These are phyloP conservation scores for Phialemonium atrogriseum DNA, from an alignment of 2,329 filamentous ascomycete species.

Conservation along the genomic window DNA sequence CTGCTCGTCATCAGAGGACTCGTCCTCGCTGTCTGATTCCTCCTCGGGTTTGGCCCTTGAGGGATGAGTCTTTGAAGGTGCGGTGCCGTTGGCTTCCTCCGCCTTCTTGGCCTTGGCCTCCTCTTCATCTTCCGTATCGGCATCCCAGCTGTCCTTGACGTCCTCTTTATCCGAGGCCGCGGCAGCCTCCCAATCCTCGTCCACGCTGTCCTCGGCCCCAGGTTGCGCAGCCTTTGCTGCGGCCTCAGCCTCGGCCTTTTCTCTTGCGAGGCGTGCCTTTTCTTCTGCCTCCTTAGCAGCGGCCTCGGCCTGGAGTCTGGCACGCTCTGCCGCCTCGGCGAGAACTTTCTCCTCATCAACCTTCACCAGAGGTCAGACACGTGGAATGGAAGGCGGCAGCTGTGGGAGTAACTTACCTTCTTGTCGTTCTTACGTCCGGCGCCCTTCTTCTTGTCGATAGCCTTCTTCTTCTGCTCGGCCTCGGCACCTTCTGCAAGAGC, in stretches of 20 bases:
- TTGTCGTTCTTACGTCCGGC: conserved; percentile 51
- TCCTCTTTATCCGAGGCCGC: conserved; percentile 68
- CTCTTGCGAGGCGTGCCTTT: conserved; percentile 44
- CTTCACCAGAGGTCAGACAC: conserved; percentile 22
- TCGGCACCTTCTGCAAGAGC: conserved; percentile 41
- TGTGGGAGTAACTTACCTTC: conserved; percentile 37
- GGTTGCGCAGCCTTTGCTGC: conserved; percentile 44
- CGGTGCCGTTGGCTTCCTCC: conserved; percentile 20
- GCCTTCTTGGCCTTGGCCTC: conserved; percentile 28
- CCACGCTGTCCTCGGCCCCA: conserved; percentile 46
- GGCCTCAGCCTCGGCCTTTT: conserved; percentile 49
- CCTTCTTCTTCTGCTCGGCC: conserved; percentile 66
- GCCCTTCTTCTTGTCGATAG: conserved; percentile 62
- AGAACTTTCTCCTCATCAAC: conserved; percentile 71
- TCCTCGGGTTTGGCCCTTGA: conserved; percentile 22
- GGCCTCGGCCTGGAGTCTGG: conserved; percentile 58
- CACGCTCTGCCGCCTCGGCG: conserved; percentile 70
- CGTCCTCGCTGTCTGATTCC: conserved; percentile 22
- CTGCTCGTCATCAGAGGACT: conserved; percentile 58
- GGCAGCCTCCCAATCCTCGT: conserved; percentile 84
- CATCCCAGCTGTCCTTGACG: conserved; percentile 94
- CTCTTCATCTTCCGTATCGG: conserved; percentile 66
- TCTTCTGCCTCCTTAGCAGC: conserved; percentile 53
- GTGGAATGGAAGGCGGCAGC: too few species aligned
- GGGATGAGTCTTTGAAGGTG: conserved; percentile 22